phyloP scores from a whole-genome alignment of 2,329 filamentous ascomycete species.

The Paracorniculantispora psalliotae region DNA sequence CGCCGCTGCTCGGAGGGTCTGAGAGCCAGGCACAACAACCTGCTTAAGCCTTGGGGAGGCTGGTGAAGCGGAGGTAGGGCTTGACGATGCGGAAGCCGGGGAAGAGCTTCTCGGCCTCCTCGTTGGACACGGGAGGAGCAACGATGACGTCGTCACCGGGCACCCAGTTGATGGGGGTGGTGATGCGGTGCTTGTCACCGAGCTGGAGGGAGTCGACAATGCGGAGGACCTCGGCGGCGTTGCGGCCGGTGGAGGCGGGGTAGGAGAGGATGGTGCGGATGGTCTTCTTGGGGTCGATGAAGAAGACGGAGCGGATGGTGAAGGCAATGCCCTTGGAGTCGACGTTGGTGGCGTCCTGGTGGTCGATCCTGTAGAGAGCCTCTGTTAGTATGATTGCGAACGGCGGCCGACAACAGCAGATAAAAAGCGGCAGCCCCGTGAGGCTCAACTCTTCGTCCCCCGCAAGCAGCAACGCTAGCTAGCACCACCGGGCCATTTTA shows the following conservation, averaged over 20 bases:
- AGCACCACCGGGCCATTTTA: neutral
- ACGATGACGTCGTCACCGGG: constrained; percentile 90
- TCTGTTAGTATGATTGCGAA: neutral
- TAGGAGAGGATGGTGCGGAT: constrained; percentile 91
- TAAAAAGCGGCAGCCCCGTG: neutral
- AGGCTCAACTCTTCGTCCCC: neutral
- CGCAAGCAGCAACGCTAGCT: neutral
- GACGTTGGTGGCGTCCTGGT: constrained; percentile 76
- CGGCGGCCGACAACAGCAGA: too few relatives aligned
- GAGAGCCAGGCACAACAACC: neutral
- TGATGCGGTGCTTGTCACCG: constrained; percentile 82
- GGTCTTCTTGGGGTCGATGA: constrained; percentile 91
- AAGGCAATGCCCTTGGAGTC: constrained; percentile 81
- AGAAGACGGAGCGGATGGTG: constrained; percentile 90
- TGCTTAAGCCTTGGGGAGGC: constrained; percentile 50
- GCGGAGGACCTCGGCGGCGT: constrained; percentile 73
- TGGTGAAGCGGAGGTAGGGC: constrained; percentile 70
- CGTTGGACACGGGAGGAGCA: constrained; percentile 74
- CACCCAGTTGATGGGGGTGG: constrained; percentile 86
- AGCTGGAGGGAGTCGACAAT: constrained; percentile 75
- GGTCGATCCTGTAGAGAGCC: constrained; percentile 55
- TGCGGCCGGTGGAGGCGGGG: constrained; percentile 83
- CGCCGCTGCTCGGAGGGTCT: neutral
- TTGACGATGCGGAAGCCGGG: constrained; percentile 66
- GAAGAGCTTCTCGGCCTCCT: constrained; percentile 84